Percentiles rank a stretch among this genome's conserved stretches.
Evolutionary conservation across 805 yeast genomes (phyloP).

Genomic region (Starmerella potacharoeniae): DNA sequence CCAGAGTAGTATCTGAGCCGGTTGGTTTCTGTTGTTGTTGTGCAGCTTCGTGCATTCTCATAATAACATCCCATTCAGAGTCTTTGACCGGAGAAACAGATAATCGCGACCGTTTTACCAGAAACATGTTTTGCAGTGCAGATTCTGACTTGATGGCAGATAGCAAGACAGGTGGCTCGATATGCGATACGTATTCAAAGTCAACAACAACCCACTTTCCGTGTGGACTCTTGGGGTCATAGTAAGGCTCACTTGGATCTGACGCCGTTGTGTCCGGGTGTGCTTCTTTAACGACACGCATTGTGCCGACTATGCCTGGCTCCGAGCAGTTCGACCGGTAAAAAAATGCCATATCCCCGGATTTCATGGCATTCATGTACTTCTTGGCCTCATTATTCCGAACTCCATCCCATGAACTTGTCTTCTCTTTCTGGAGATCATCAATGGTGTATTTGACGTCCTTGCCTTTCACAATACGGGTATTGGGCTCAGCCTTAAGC

Average conservation of each 20-base stretch:
- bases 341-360: slow-evolving; percentile 39
- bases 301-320: slow-evolving; percentile 46
- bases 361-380: slow-evolving; percentile 38
- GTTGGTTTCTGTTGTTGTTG: background rate
- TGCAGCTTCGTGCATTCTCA: slow-evolving; percentile 26
- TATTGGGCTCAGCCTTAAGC: slow-evolving; percentile 44
- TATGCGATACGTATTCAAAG: slow-evolving; percentile 35
- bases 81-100: slow-evolving; percentile 42
- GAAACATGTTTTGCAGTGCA: slow-evolving; percentile 33
- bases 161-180: slow-evolving; percentile 34
- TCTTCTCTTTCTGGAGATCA: slow-evolving; percentile 32
- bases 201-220: slow-evolving; percentile 47
- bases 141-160: slow-evolving; percentile 32
- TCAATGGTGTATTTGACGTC: slow-evolving; percentile 41
- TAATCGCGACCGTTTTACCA: slow-evolving; percentile 40
- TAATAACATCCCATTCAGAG: slow-evolving; percentile 34
- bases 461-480: slow-evolving; percentile 39
- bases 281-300: slow-evolving; percentile 26
- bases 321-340: slow-evolving; percentile 45
- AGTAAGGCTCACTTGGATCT: slow-evolving; percentile 36
- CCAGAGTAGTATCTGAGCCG: background rate
- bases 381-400: slow-evolving; percentile 48
- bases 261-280: slow-evolving; percentile 31
- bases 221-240: slow-evolving; percentile 39
- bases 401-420: slow-evolving; percentile 50